These are phyloP conservation scores for Picochlorum sp. DNA, from an alignment of 139 green algal species.

Conservation along the genomic window DNA sequence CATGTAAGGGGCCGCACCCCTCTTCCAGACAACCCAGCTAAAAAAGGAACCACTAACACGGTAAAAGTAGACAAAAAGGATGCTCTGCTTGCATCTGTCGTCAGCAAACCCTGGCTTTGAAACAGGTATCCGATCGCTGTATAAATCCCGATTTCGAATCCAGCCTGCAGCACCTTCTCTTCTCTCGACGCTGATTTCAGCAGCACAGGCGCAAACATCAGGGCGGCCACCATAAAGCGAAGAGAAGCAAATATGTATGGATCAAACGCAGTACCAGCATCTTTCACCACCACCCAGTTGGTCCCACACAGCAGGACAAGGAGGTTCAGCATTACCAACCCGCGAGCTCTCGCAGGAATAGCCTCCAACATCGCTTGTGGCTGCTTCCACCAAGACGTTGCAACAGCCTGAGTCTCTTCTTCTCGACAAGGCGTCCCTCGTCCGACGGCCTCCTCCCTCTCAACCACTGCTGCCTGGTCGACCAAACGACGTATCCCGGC, in stretches of 20 bases:
- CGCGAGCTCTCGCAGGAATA: background rate
- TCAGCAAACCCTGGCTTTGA: slow-evolving; percentile 48
- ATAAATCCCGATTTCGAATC: slow-evolving; percentile 29
- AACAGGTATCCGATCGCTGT: slow-evolving; percentile 33
- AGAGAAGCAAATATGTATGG: slow-evolving; percentile 18
- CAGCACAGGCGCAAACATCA: slow-evolving; percentile 29
- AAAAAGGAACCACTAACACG: slow-evolving; percentile 65
- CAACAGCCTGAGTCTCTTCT: no score
- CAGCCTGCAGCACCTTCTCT: slow-evolving; percentile 8
- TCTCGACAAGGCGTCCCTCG: no score
- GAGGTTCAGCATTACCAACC: slow-evolving; percentile 24
- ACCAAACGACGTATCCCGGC: no score
- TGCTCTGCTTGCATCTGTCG: slow-evolving; percentile 52
- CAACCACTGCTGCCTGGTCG: no score
- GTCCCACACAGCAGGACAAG: slow-evolving; percentile 25
- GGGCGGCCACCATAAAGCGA: slow-evolving; percentile 27
- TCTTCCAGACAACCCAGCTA: slow-evolving; percentile 49
- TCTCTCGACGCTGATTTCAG: background rate
- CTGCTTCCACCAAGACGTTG: no score
- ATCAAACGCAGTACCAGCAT: slow-evolving; percentile 11
- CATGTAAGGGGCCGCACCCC: slow-evolving; percentile 49
- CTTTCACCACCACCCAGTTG: slow-evolving; percentile 36
- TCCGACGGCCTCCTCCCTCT: no score
- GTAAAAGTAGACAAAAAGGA: slow-evolving; percentile 74
- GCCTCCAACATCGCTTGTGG: no score